A percentile compares a stretch with the other conserved stretches of the same genome.
These are phyloP conservation scores for Trametes sanguinea DNA, from an alignment of 768 basidiomycete genomes.

Conservation along the genomic window DNA sequence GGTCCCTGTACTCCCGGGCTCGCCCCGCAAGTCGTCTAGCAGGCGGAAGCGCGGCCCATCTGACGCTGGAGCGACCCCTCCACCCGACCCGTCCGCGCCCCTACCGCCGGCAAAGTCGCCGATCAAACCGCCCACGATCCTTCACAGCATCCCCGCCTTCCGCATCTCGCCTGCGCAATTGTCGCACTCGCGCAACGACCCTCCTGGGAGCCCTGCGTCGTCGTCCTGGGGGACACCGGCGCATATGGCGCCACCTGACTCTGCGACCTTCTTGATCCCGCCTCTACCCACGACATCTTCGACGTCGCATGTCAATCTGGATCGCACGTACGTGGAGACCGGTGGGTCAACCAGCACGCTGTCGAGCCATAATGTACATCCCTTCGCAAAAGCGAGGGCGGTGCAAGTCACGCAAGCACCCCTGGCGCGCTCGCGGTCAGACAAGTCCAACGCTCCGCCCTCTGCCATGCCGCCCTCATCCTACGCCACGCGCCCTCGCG, in stretches of 20 bases:
- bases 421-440: conserved; percentile 6
- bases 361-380: conserved; percentile 16
- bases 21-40: conserved; percentile 4
- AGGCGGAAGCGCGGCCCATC: conserved; percentile 11
- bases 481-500: not conserved
- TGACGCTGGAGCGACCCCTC: not conserved
- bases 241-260: conserved; percentile 14
- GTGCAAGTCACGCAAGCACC: not conserved
- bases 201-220: conserved; percentile 16
- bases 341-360: conserved; percentile 2
- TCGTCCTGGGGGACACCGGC: conserved; percentile 17
- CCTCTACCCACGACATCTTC: conserved; percentile 8
- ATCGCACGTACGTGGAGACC: conserved; percentile 1
- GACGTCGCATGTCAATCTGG: conserved; percentile 6
- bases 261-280: conserved; percentile 13
- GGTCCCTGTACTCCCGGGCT: not conserved
- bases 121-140: not conserved
- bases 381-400: conserved; percentile 19
- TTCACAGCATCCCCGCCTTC: conserved; percentile 7
- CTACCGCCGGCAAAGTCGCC: not conserved
- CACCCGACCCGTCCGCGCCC: not conserved
- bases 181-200: conserved; percentile 1
- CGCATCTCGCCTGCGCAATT: conserved; percentile 5
- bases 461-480: not conserved
- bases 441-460: not conserved